Conservation (phyloP, 495 filamentous ascomycete genomes). For the Ramalina intermedia region DNA sequence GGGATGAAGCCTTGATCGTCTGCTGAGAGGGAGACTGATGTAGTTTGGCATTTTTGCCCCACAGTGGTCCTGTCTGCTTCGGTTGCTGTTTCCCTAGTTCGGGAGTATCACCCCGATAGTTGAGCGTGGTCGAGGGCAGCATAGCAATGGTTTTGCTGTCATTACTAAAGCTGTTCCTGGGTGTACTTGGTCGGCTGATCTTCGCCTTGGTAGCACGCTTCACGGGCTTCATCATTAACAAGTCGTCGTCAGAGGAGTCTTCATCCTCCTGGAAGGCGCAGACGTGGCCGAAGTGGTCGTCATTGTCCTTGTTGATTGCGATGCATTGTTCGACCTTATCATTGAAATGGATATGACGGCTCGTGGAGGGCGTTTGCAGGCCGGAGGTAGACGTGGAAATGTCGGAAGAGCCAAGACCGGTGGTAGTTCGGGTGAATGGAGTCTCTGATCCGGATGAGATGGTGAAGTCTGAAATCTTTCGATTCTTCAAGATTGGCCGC, state of each 20-base stretch:
- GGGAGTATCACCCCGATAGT: constrained; percentile 70
- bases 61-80: constrained; percentile 35
- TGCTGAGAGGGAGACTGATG: constrained; percentile 66
- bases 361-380: constrained; percentile 52
- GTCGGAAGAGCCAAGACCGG: constrained; percentile 18
- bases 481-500: constrained; percentile 30
- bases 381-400: constrained; percentile 29
- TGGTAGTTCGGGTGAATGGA: constrained; percentile 10
- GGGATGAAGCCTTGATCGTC: constrained; percentile 55
- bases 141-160: constrained; percentile 90
- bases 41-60: constrained; percentile 28
- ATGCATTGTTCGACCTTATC: constrained; percentile 93
- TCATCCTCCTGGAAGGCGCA: constrained; percentile 29
- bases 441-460: constrained; percentile 18
- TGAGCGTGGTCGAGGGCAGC: constrained; percentile 81
- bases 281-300: constrained; percentile 43
- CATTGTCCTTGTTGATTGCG: constrained; percentile 71
- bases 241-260: constrained; percentile 57
- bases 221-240: constrained; percentile 72
- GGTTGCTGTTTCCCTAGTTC: constrained; percentile 39
- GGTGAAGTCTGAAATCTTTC: constrained; percentile 54
- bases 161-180: constrained; percentile 35
- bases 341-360: constrained; percentile 90
- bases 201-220: constrained; percentile 27
- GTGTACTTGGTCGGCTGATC: constrained; percentile 32